Evolutionary conservation across 1,139 yeast species (phyloP).

Genomic region (Eremothecium cymbalariae): DNA sequence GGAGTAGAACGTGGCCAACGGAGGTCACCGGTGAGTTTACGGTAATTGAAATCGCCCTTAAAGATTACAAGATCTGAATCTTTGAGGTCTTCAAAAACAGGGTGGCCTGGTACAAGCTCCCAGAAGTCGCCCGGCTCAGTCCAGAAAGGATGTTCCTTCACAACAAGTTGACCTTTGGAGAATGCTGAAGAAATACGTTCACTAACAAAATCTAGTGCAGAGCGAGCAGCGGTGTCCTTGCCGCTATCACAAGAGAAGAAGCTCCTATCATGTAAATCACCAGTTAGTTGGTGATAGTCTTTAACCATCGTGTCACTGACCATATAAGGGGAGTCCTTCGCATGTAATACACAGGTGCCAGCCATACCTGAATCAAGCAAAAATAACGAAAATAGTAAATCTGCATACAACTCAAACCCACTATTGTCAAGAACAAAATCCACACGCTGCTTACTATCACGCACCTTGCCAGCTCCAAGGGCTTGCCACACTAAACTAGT

Average conservation of each 20-base stretch:
- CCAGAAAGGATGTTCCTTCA: conserved; percentile 76
- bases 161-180: conserved; percentile 42
- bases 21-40: conserved; percentile 87
- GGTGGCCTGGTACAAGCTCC: conserved; percentile 53
- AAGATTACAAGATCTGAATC: conserved; percentile 67
- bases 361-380: conserved; percentile 64
- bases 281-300: conserved; percentile 57
- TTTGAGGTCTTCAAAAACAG: conserved; percentile 44
- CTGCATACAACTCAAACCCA: conserved; percentile 91
- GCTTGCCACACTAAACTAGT: conserved; percentile 55
- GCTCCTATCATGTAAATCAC: conserved; percentile 46
- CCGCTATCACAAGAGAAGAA: conserved; percentile 45
- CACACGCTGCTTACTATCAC: conserved; percentile 51
- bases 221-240: conserved; percentile 33
- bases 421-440: conserved; percentile 91
- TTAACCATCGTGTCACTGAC: conserved; percentile 89
- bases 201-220: conserved; percentile 39
- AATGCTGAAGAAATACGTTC: conserved; percentile 44
- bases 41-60: conserved; percentile 92
- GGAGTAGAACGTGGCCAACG: conserved; percentile 79
- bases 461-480: conserved; percentile 16
- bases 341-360: conserved; percentile 64
- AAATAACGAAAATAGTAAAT: conserved; percentile 65
- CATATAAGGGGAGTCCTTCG: conserved; percentile 93
- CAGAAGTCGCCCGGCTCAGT: conserved; percentile 68